Base-by-base conservation (phyloP, 441 rosid genomes). In the Sinapis alba region DNA sequence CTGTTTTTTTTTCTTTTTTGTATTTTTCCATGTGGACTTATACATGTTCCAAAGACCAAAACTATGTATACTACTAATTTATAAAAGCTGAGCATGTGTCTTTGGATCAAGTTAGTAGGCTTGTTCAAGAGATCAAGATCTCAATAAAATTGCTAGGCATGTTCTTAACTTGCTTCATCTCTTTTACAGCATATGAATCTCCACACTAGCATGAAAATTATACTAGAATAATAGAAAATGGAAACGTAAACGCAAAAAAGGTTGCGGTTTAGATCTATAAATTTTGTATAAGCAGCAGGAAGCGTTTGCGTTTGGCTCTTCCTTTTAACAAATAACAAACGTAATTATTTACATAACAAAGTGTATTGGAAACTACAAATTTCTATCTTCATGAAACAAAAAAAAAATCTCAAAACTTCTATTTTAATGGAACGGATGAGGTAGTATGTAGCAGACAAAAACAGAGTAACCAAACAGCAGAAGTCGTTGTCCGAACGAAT, bases 21-120 rank as follows among this genome's bases (percentile, higher is more conserved):
- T 41, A 41, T 41, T 41, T 69, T 67, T 61, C 58, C 73, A 60
- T 68, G 62, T 75, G 73, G 69, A 68, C 16, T 67, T 36, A 50
- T 74, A 11, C 36, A 58, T 60, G 62, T 12, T 50, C 30, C 62
- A 60, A 18, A 21, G 53, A 60, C 20, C 11, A 67, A 59, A 67
- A 30, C 12, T 32, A 27, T 59, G 7, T 43, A 26, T 43, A 19
- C 2, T 54, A 19, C 50, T 41, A 1, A 66, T 28, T 28, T 66
- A n/a, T n/a, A 6, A 45, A 67, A 32, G 26, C 13, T 54, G 54
- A 26, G 64, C 32, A 73, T 56, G 65, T 73, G 45, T 28, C 20
- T 6, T n/a, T n/a, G n/a, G 12, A 57, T 54, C 13, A 62, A 36
- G 12, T 63, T 34, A 56, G 38, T 65, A 38, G 59, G 57, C 19